Conservation (phyloP, 345 rosid species). For the Pelargonium nanum region DNA sequence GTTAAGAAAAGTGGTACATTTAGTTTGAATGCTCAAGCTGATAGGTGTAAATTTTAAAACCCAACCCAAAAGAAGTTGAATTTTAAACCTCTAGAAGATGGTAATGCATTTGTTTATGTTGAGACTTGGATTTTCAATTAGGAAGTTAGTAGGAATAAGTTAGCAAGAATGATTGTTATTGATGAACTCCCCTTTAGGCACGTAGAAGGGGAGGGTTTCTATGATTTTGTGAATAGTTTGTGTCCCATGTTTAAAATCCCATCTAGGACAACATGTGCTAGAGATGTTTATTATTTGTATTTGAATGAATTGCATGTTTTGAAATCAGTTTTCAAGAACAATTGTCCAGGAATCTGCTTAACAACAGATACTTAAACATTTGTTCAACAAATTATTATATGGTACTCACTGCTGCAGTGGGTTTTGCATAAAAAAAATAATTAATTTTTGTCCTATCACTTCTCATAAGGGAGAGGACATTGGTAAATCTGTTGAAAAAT, state of each 20-base stretch:
- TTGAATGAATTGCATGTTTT: background rate
- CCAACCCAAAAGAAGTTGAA: no score
- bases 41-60: no score
- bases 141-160: background rate
- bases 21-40: no score
- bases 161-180: background rate
- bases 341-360: background rate
- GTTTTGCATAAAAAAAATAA: background rate
- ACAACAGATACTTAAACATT: background rate
- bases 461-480: background rate
- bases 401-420: background rate
- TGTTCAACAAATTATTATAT: no score
- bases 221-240: background rate
- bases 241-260: background rate
- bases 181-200: constrained; percentile 6
- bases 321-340: no score
- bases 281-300: background rate
- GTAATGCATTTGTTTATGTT: background rate
- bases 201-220: constrained; percentile 5
- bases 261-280: background rate
- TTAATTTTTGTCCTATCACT: background rate
- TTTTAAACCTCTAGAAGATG: background rate
- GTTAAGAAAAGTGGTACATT: no score
- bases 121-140: constrained; percentile 8
- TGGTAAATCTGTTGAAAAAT: background rate